Evolutionary conservation across 257 asterid genomes (phyloP).

Genomic region (Schizonepeta tenuifolia): DNA sequence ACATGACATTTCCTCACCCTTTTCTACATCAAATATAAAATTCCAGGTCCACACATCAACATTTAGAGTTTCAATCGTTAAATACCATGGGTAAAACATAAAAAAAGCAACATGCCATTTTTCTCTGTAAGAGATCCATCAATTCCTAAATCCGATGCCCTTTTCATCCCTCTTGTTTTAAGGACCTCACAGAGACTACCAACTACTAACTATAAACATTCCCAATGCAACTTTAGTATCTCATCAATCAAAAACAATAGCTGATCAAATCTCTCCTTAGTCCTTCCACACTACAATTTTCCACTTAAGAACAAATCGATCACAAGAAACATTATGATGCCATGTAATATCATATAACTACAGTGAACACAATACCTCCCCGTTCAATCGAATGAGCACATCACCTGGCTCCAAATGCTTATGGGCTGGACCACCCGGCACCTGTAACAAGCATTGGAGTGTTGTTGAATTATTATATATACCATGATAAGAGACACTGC

Average conservation of each 20-base stretch:
- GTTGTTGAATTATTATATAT: conserved; percentile 28
- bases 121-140: neutral
- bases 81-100: no score
- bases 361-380: conserved; percentile 65
- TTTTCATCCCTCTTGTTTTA: conserved; percentile 5
- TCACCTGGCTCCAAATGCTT: conserved; percentile 97
- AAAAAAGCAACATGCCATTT: conserved; percentile 4
- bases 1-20: neutral
- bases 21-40: neutral
- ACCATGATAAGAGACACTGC: conserved; percentile 11
- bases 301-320: conserved; percentile 15
- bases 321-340: conserved; percentile 11
- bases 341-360: neutral
- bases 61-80: neutral
- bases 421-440: conserved; percentile 96
- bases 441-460: conserved; percentile 55
- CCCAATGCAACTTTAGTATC: neutral
- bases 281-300: conserved; percentile 14
- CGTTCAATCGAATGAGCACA: conserved; percentile 88
- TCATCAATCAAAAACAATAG: neutral
- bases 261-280: conserved; percentile 15
- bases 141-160: neutral
- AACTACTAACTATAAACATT: conserved; percentile 8
- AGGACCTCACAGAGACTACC: conserved; percentile 8
- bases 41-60: conserved; percentile 14